Conservation (phyloP, 352 stramenopile genomes). For the Aphanomyces astaci region DNA sequence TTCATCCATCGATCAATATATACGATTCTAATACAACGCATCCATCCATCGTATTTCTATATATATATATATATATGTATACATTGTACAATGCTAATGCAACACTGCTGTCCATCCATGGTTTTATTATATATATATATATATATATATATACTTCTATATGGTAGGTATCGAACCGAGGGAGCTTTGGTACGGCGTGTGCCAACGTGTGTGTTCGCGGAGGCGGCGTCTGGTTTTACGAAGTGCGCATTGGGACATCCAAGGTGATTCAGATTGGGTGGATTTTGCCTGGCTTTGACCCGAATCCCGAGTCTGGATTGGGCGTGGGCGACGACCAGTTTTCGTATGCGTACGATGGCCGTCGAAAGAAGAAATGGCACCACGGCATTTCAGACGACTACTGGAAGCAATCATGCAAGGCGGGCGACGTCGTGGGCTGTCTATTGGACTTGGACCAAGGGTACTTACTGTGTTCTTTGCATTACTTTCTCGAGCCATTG, state of each 20-base stretch:
- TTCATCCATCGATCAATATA: too few species aligned
- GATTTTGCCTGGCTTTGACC: conserved; percentile 20
- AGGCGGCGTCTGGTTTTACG: conserved; percentile 19
- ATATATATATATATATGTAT: too few species aligned
- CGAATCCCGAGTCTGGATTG: conserved; percentile 15
- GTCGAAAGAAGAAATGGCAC: conserved; percentile 23
- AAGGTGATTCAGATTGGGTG: conserved; percentile 24
- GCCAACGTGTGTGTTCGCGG: conserved; percentile 20
- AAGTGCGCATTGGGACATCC: conserved; percentile 21
- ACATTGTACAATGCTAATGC: too few species aligned
- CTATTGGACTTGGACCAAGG: conserved; percentile 15
- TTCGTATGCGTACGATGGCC: conserved; percentile 22
- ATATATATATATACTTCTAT: neutral
- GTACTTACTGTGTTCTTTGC: neutral
- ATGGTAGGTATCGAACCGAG: conserved; percentile 20
- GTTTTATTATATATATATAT: too few species aligned
- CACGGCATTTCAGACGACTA: conserved; percentile 15
- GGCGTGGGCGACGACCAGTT: conserved; percentile 17
- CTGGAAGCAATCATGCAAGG: conserved; percentile 23
- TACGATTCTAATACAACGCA: too few species aligned
- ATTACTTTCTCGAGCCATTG: too few species aligned
- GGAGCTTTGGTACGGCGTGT: conserved; percentile 22
- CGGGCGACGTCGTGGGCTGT: conserved; percentile 17
- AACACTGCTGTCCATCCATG: too few species aligned
- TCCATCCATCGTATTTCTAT: too few species aligned